These are phyloP conservation scores for Metarhizium album DNA, from an alignment of 2,329 filamentous ascomycete species.

Conservation along the genomic window DNA sequence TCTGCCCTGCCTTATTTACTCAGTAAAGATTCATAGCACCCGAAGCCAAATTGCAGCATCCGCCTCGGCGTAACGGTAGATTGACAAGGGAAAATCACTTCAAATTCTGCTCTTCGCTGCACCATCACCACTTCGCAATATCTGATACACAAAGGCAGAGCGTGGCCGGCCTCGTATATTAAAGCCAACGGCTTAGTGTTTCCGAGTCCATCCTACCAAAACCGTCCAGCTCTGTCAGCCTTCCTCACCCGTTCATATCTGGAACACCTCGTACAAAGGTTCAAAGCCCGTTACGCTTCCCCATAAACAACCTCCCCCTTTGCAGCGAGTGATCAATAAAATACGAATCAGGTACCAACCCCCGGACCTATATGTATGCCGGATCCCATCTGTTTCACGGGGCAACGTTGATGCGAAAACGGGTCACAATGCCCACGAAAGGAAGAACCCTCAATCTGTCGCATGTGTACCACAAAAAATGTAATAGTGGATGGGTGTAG, in stretches of 20 bases:
- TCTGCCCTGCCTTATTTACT: too few relatives aligned
- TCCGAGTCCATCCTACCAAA: neutral
- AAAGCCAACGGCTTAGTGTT: neutral
- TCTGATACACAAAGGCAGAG: conserved; percentile 16
- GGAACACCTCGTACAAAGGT: conserved; percentile 1
- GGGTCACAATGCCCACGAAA: neutral
- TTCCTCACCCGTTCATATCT: neutral
- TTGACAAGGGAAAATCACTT: neutral
- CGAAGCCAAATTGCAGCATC: neutral
- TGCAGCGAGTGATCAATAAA: neutral
- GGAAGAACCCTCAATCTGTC: neutral
- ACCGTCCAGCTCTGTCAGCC: conserved; percentile 1
- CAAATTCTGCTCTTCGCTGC: neutral
- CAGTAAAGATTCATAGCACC: too few relatives aligned
- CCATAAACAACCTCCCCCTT: neutral
- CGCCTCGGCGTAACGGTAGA: neutral
- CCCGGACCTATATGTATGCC: neutral
- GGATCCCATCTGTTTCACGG: neutral
- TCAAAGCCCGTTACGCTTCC: neutral
- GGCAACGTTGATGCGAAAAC: neutral
- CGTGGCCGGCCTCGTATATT: conserved; percentile 1
- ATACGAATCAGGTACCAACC: neutral
- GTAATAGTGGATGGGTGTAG: neutral
- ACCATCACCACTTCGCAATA: conserved; percentile 7
- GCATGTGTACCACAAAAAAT: neutral